A percentile compares a stretch with the other conserved stretches of the same genome.
Evolutionary conservation across 768 basidiomycete genomes (phyloP).

Genomic region (Mrakia gelida): DNA sequence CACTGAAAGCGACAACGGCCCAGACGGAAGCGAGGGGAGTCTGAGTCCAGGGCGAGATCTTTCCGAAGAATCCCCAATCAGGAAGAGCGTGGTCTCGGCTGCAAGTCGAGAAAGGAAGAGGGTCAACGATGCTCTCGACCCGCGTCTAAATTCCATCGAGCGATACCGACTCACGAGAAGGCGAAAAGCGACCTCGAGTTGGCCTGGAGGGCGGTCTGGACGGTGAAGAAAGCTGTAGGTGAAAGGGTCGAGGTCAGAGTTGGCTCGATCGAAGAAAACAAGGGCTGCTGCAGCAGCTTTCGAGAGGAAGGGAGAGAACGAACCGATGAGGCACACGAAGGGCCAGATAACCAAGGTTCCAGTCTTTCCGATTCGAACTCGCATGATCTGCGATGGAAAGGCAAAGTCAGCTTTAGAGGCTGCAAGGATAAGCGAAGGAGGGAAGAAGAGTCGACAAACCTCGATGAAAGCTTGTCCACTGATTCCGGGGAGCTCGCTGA

Average conservation of each 20-base stretch:
- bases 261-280: background rate
- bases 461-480: constrained; percentile 71
- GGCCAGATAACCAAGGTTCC: constrained; percentile 73
- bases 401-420: background rate
- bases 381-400: constrained; percentile 58
- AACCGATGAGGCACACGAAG: constrained; percentile 47
- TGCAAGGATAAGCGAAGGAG: constrained; percentile 29
- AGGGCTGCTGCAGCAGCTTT: background rate
- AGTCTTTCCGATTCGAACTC: constrained; percentile 66
- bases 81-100: constrained; percentile 56
- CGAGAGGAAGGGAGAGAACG: background rate
- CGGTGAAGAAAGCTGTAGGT: constrained; percentile 67
- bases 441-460: constrained; percentile 40
- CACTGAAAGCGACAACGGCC: constrained; percentile 61
- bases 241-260: background rate
- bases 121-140: background rate
- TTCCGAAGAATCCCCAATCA: constrained; percentile 71
- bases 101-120: background rate
- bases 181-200: constrained; percentile 77
- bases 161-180: constrained; percentile 61
- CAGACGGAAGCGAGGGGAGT: constrained; percentile 77
- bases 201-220: constrained; percentile 70
- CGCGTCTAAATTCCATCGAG: background rate
- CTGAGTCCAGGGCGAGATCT: constrained; percentile 58
- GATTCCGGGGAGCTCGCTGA: constrained; percentile 57